Conservation (phyloP, 2,329 filamentous ascomycete species). For the Cercospora janseana region DNA sequence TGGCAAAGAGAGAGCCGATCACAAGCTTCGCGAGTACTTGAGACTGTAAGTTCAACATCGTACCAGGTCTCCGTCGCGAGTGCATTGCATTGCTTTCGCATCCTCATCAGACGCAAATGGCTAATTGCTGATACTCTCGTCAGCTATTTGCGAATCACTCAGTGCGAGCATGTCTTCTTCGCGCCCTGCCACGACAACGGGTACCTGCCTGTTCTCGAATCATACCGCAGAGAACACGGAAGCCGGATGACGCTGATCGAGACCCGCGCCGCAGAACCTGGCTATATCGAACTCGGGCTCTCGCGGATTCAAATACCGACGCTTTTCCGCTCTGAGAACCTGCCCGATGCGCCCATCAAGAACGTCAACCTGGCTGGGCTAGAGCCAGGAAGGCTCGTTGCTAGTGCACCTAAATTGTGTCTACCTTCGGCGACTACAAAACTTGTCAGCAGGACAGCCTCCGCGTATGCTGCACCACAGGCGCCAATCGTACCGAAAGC, state of each 20-base stretch:
- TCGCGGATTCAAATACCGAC: conserved; percentile 40
- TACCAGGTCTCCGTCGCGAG: too few relatives aligned
- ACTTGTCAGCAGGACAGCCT: neutral
- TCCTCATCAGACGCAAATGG: too few relatives aligned
- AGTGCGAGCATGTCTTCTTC: conserved; percentile 49
- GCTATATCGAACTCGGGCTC: conserved; percentile 46
- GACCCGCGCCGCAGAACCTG: conserved; percentile 43
- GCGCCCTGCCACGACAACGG: conserved; percentile 50
- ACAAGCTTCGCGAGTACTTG: conserved; percentile 49
- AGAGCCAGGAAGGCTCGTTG: neutral
- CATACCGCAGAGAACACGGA: conserved; percentile 44
- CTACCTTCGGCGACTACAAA: neutral
- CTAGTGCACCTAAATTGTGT: neutral
- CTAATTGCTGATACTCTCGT: neutral
- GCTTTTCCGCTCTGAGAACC: conserved; percentile 44
- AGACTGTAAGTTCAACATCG: conserved; percentile 42
- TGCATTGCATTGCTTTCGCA: too few relatives aligned
- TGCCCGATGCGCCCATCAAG: conserved; percentile 15
- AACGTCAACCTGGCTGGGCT: neutral
- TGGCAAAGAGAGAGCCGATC: conserved; percentile 49
- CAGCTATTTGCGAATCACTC: conserved; percentile 43
- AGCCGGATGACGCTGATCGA: conserved; percentile 48
- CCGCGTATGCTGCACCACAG: conserved; percentile 8
- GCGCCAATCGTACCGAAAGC: conserved; percentile 19
- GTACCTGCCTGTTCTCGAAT: conserved; percentile 46